Base-by-base conservation (phyloP, 1,139 yeast genomes). In the Spathaspora jeffriesii region DNA sequence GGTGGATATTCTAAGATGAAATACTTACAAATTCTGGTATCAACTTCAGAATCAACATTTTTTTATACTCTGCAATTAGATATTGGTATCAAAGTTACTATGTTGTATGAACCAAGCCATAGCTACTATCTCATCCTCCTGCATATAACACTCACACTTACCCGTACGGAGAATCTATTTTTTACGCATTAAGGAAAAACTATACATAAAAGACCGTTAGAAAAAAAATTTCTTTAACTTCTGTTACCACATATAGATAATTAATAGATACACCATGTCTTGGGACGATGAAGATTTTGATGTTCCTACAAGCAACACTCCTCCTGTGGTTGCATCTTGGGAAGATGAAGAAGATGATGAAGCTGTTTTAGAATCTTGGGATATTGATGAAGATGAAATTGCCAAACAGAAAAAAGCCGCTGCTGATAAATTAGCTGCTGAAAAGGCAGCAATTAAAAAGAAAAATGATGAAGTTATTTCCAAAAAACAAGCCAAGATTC, bases 241-340 rank as follows among this genome's bases (percentile, higher is more conserved):
- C 23, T 30, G 32, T n/a, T 4, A 8, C 4, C 17, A 30, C 32
- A 36, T 25, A 34, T 18, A 34, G 20, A 18, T 8, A 23, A 8
- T 21, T 39, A 11, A 38, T 25, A 39, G 30, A 17, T 25, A 11
- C 21, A 41, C 6, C 11, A 76, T 76, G 81, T 71, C 79, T 58
- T 76, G 80, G 80, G 97, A 92, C 78, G 96, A 88, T 81, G 97
- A 90, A 68, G 96, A 88, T 61, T 88, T 90, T 63, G 93, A 86
- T 51, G 83, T 85, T 52, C 84, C 91, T 44, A 70, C 84, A 47
- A 63, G 73, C 20, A 52, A 47, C 28, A 65, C 65, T 37, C 71
- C 69, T 28, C 71, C 79, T 14, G 80, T 79, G 38, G 77, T 78
- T 49, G 76, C 82, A 51, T 85, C 84, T 45, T 83, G 90, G 62